phyloP scores from a whole-genome alignment of 306 rosid genomes.

The Astragalus glycyphyllos region DNA sequence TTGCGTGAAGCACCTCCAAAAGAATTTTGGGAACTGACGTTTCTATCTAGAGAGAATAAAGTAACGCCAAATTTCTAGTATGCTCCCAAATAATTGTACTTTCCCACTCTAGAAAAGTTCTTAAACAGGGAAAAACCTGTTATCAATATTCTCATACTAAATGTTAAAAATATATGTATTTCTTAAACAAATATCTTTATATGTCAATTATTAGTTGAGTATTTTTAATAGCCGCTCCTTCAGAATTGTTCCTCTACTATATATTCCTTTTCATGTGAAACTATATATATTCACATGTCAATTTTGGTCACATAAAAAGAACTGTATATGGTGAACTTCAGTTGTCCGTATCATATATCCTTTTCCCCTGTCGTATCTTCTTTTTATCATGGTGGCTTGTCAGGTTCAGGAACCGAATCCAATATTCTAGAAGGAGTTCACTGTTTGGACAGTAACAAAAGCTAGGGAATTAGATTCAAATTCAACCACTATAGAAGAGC shows the following conservation, averaged over 20 bases:
- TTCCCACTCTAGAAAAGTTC: neutral
- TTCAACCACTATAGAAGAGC: neutral
- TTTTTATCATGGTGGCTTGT: neutral
- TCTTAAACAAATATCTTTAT: too few species aligned
- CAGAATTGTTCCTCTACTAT: neutral
- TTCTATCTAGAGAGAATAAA: constrained; percentile 26
- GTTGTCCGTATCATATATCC: neutral
- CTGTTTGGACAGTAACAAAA: constrained; percentile 25
- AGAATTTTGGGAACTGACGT: constrained; percentile 9
- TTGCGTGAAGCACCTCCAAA: neutral
- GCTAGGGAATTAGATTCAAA: constrained; percentile 48
- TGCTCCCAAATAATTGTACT: constrained; percentile 31
- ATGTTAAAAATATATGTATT: too few species aligned
- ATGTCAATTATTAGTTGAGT: too few species aligned
- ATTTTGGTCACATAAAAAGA: neutral
- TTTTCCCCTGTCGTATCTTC: neutral
- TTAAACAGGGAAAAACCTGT: neutral
- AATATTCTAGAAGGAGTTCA: neutral
- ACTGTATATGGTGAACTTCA: too few species aligned
- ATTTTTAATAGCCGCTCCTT: neutral
- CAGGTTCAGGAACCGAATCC: constrained; percentile 4
- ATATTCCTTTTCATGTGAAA: neutral
- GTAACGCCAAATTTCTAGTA: neutral
- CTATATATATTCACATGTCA: neutral
- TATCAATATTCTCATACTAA: neutral